phyloP scores from a whole-genome alignment of 2,329 filamentous ascomycete species.

The Sphaerostilbella broomeana region DNA sequence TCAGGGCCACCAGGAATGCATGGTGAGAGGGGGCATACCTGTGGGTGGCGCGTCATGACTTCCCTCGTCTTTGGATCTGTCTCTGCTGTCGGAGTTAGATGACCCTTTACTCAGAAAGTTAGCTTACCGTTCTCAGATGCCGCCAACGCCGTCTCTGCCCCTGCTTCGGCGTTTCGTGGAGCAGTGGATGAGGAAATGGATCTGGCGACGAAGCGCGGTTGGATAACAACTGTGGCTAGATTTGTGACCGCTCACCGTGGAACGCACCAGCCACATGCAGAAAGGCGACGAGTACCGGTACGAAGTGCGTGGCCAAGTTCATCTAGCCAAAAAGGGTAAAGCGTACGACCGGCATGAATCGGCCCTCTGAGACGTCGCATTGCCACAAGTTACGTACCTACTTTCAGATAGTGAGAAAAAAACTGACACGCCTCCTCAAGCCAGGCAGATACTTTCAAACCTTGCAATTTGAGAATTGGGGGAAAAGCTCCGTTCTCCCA shows the following conservation, averaged over 20 bases:
- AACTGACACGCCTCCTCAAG: too few species aligned
- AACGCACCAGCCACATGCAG: constrained; percentile 3
- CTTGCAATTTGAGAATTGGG: too few species aligned
- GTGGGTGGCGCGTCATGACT: constrained; percentile 1
- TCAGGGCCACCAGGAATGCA: too few species aligned
- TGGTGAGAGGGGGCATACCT: too few species aligned
- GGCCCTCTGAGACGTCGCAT: constrained; percentile 5
- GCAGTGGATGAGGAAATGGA: not conserved
- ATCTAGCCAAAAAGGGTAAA: not conserved
- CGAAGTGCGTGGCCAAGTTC: not conserved
- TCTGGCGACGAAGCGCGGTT: constrained; percentile 1
- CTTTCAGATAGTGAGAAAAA: not conserved
- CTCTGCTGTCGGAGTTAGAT: constrained; percentile 1
- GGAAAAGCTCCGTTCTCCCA: too few species aligned
- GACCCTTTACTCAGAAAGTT: not conserved
- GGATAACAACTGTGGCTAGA: constrained; percentile 6
- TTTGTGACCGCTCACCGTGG: constrained; percentile 5
- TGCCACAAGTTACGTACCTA: not conserved
- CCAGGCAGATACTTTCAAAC: too few species aligned
- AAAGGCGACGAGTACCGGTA: constrained; percentile 6
- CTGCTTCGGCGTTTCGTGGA: constrained; percentile 1
- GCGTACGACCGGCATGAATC: constrained; percentile 8
- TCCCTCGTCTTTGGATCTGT: constrained; percentile 1
- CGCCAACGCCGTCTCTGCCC: not conserved
- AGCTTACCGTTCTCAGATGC: constrained; percentile 4